Conservation (phyloP, 345 rosid genomes). For the Corchorus capsularis region DNA sequence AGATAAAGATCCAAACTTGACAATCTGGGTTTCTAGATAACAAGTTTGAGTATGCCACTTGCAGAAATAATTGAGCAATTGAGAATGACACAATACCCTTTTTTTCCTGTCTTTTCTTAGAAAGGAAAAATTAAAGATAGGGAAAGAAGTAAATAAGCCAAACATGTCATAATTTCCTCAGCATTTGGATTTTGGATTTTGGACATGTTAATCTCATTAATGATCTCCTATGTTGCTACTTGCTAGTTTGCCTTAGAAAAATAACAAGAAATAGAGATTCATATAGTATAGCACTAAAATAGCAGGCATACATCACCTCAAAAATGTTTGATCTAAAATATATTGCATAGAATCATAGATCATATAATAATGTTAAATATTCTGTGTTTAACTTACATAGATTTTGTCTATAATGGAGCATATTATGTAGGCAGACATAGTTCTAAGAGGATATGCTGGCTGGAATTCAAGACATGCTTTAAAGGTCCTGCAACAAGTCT, state of each 20-base stretch:
- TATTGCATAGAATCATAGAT: slow-evolving; percentile 7
- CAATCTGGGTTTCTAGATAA: neutral
- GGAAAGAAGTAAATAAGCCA: neutral
- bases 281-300: too few species aligned
- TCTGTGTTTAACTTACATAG: neutral
- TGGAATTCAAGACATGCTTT: slow-evolving; percentile 87
- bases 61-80: neutral
- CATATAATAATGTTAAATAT: neutral
- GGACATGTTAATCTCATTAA: neutral
- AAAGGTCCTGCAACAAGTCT: slow-evolving; percentile 64
- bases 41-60: neutral
- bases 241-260: neutral
- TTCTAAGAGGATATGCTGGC: slow-evolving; percentile 79
- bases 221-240: neutral
- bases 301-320: neutral
- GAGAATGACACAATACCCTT: neutral
- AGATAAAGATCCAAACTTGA: neutral
- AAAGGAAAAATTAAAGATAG: neutral
- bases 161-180: neutral
- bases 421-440: slow-evolving; percentile 62
- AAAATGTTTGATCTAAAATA: neutral
- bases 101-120: too few species aligned
- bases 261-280: neutral
- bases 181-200: too few species aligned
- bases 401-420: slow-evolving; percentile 6